phyloP scores from a whole-genome alignment of 805 yeast genomes.

The Alloascoidea africana region DNA sequence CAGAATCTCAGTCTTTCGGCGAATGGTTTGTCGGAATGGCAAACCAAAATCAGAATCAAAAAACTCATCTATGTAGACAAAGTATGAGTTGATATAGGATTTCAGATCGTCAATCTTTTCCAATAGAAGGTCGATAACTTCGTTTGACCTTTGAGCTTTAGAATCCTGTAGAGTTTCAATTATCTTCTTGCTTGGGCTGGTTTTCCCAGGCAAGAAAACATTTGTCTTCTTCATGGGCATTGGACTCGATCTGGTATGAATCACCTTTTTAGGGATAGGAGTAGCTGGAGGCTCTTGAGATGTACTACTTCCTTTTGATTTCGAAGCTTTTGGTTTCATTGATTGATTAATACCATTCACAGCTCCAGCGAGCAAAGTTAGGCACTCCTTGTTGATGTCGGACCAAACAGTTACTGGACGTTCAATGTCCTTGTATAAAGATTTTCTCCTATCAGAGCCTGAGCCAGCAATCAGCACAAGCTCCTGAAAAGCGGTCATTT shows the following conservation, averaged over 20 bases:
- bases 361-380: slow-evolving; percentile 9
- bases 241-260: neutral
- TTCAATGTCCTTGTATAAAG: slow-evolving; percentile 20
- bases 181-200: neutral
- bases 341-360: slow-evolving; percentile 1
- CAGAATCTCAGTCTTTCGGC: slow-evolving; percentile 11
- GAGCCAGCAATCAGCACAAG: slow-evolving; percentile 15
- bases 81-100: neutral
- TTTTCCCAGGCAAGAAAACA: neutral
- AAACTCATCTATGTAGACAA: neutral
- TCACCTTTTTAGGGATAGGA: too few relatives aligned
- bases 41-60: slow-evolving; percentile 12
- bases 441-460: slow-evolving; percentile 15
- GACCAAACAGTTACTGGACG: slow-evolving; percentile 18
- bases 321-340: neutral
- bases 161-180: neutral
- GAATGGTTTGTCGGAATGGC: slow-evolving; percentile 18
- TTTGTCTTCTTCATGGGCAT: neutral
- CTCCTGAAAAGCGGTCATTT: slow-evolving; percentile 22
- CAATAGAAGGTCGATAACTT: neutral
- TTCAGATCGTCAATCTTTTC: neutral
- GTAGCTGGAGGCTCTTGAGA: neutral
- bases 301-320: neutral
- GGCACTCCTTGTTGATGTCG: slow-evolving; percentile 12
- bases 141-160: neutral